Conservation (phyloP, 2,329 filamentous ascomycete species). For the Arthrinium phaeospermum region DNA sequence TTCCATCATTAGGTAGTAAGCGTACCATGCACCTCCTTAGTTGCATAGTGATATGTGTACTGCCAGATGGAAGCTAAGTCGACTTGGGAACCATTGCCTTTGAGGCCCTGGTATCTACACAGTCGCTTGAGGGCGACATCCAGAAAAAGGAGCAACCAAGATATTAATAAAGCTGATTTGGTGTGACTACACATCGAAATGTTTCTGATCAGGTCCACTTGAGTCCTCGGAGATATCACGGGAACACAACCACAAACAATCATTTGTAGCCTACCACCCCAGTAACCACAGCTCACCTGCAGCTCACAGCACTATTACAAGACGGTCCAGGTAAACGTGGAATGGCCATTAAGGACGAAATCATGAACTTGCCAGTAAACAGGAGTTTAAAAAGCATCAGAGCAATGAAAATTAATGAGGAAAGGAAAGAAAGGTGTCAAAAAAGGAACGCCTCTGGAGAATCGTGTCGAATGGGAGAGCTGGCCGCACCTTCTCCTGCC, state of each 20-base stretch:
- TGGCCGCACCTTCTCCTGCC: slow-evolving; percentile 5
- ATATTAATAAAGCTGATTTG: no score
- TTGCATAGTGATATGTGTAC: not conserved
- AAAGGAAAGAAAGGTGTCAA: not conserved
- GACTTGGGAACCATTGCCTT: not conserved
- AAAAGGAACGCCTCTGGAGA: not conserved
- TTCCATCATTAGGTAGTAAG: not conserved
- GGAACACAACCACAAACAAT: no score
- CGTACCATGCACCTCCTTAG: not conserved
- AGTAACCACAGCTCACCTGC: no score
- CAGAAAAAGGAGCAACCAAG: not conserved
- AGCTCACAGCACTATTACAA: no score
- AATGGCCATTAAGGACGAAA: not conserved
- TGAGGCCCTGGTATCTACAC: not conserved
- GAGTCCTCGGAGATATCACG: no score
- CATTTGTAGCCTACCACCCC: no score
- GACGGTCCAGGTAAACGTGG: not conserved
- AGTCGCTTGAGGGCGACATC: not conserved
- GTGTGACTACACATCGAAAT: no score
- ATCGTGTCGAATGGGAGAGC: not conserved
- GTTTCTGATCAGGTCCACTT: no score
- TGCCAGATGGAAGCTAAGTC: not conserved
- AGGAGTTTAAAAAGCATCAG: not conserved
- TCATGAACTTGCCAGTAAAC: not conserved
- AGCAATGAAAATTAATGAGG: not conserved